Conservation (phyloP, 2,329 filamentous ascomycete species). For the Talaromyces amestolkiae region DNA sequence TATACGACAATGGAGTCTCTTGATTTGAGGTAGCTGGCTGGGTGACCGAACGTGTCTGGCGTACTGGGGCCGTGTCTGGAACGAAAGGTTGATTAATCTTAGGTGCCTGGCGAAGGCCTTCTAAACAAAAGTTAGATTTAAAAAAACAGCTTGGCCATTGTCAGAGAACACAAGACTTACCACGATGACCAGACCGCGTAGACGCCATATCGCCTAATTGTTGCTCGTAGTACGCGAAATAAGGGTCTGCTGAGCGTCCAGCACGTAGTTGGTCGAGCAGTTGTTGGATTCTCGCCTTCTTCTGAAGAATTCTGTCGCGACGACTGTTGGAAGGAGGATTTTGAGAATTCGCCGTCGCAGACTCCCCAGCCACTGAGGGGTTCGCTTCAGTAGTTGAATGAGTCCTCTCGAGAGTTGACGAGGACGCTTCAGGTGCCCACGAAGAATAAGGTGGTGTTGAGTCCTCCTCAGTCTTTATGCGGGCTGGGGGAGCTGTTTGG, state of each 20-base stretch:
- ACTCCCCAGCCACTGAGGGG: neutral
- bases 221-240: slow-evolving; percentile 7
- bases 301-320: slow-evolving; percentile 8
- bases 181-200: slow-evolving; percentile 31
- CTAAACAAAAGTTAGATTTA: slow-evolving; percentile 22
- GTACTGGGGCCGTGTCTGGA: slow-evolving; percentile 37
- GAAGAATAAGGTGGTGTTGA: neutral
- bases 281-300: neutral
- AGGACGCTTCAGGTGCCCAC: neutral
- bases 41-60: slow-evolving; percentile 31
- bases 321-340: neutral
- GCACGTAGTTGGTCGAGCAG: neutral
- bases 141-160: neutral
- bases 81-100: slow-evolving; percentile 42
- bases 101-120: slow-evolving; percentile 41
- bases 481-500: neutral
- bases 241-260: neutral
- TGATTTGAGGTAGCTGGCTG: slow-evolving; percentile 17
- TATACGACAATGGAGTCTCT: slow-evolving; percentile 2
- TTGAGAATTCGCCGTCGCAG: neutral
- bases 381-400: neutral
- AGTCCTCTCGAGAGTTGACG: neutral
- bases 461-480: neutral
- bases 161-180: slow-evolving; percentile 21
- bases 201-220: slow-evolving; percentile 15